phyloP scores from a whole-genome alignment of 2,329 filamentous ascomycete genomes.

The Paecilomyces dactylethromorphus region DNA sequence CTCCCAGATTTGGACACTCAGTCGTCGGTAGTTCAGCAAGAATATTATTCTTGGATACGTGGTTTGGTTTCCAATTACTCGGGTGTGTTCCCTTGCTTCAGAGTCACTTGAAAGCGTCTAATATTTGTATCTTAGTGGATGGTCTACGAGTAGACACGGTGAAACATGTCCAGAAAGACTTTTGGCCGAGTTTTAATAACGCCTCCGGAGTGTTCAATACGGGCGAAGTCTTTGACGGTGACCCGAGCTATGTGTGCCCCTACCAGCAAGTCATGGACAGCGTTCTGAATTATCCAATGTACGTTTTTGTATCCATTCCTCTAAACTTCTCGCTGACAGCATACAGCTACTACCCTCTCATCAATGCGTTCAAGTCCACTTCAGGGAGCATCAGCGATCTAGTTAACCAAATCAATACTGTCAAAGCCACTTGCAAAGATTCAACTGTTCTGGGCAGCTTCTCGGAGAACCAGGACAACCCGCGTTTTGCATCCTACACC shows the following conservation, averaged over 20 bases:
- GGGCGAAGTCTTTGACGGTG: conserved; percentile 38
- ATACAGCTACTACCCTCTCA: conserved; percentile 16
- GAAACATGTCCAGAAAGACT: conserved; percentile 39
- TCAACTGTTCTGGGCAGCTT: conserved; percentile 46
- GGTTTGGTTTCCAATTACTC: background rate
- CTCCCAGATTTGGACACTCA: conserved; percentile 1
- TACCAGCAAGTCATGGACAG: conserved; percentile 38
- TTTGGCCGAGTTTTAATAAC: conserved; percentile 30
- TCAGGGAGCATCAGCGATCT: conserved; percentile 21
- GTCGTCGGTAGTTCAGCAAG: background rate
- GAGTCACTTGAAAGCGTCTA: conserved; percentile 19
- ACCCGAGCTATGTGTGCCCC: conserved; percentile 28
- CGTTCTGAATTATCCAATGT: conserved; percentile 42
- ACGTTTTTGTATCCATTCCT: background rate
- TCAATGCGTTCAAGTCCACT: conserved; percentile 21
- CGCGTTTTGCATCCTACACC: conserved; percentile 47
- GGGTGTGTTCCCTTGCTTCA: background rate
- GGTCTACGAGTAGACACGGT: conserved; percentile 46
- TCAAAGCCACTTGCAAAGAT: conserved; percentile 29
- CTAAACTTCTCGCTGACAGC: background rate
- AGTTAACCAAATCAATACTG: conserved; percentile 13
- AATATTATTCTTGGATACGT: background rate
- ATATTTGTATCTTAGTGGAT: conserved; percentile 34
- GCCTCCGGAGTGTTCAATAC: conserved; percentile 36
- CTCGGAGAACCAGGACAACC: conserved; percentile 54